phyloP scores from a whole-genome alignment of 345 rosid genomes.

The Eucalyptus cloeziana region DNA sequence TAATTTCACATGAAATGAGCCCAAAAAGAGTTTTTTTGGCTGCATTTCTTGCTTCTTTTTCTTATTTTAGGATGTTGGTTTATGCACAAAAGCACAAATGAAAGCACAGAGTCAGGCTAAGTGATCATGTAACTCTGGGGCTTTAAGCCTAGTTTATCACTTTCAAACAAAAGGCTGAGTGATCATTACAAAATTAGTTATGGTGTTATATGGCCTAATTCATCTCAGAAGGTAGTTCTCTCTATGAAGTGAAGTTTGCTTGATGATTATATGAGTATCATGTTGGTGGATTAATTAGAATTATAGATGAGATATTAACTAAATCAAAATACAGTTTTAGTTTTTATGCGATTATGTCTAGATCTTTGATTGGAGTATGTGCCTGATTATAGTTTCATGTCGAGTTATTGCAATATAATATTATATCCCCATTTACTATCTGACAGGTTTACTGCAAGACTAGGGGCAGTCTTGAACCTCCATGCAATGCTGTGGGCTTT shows the following conservation, averaged over 20 bases:
- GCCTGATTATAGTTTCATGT: neutral
- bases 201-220: neutral
- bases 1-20: neutral
- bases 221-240: neutral
- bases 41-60: neutral
- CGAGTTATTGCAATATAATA: neutral
- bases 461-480: conserved; percentile 44
- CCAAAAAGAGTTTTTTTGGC: neutral
- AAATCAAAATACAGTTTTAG: neutral
- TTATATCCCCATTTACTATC: neutral
- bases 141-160: neutral
- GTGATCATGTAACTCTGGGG: neutral
- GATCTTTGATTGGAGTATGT: neutral
- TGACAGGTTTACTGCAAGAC: conserved; percentile 40
- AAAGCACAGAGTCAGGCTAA: neutral
- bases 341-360: neutral
- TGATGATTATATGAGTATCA: neutral
- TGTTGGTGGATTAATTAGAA: neutral
- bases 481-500: conserved; percentile 51
- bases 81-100: neutral
- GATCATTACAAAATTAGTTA: neutral
- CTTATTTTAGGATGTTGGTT: neutral
- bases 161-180: neutral
- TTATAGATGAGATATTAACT: neutral
- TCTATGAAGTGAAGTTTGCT: neutral